Evolutionary conservation across 2,329 filamentous ascomycete genomes (phyloP), one percentile per base, ranked within the genome.

Genomic region (Parafenestella ontariensis): DNA sequence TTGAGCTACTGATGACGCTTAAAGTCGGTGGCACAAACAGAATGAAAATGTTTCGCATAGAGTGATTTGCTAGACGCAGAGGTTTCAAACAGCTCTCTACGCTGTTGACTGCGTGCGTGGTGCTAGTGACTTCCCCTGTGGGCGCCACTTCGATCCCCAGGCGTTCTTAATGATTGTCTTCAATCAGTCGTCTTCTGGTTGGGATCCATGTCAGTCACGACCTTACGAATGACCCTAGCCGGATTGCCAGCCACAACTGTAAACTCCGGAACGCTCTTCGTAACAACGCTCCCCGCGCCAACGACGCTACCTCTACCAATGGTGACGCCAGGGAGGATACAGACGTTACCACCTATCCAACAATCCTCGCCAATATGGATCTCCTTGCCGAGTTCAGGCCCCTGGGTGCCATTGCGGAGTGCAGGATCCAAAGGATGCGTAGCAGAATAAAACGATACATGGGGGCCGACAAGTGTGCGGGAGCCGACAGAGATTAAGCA

Each of bases 221-320:
- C 59, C 52, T 74, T 75, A 11, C 66, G 63, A 92, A 76, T 90
- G 15, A 89, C 74, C 44, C 80, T 81, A 10, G 87, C 88, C 33
- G 89, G 89, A 63, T 90, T 91, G 0, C 89, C 89, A 17, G 81
- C 87, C 0, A 86, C 87, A 11, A 88, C 81, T 8, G 82, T 82
- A 59, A 85, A 87, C 90, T 77, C 81, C 6, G 86, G 82, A 17
- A 91, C 84, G 70, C 87, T 81, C 78, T 90, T 96, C 2, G 91
- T 96, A 21, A 96, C 92, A 3, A 96, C 90, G 71, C 89, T 92
- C 0, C 89, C 91, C 3, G 92, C 92, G 2, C 91, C 92, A 54
- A 96, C 83, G 0, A 88, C 89, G 8, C 80, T 82, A 0, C 92
- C 91, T 56, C 83, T 82, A 0, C 92, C 92, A 60, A 96, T 89